Evolutionary conservation across 768 basidiomycete genomes (phyloP), one percentile per base, ranked within the genome.

Genomic region (Kwoniella sp.): DNA sequence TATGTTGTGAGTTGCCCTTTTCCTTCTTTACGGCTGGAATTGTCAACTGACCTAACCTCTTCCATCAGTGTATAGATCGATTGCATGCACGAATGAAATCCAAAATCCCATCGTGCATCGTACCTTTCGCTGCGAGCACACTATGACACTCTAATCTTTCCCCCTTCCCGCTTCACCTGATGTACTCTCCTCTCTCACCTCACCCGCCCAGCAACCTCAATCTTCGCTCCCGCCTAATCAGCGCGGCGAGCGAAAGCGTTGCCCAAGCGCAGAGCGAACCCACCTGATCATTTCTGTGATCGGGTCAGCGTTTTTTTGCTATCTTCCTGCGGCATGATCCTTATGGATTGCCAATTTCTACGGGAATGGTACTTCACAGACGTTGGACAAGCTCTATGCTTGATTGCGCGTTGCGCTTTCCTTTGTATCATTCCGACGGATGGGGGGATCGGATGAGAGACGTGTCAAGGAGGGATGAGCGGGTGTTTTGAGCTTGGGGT

Each of bases 321-420:
- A 75, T 76, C 65, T 55, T 63, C 63, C 65, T 68, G 54, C 60
- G 64, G 57, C 40, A 44, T 44, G 10, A 9, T 44, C 40, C 7
- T 3, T 44, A 22, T 26, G 22, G 52, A 56, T 46, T n/a, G 54
- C 60, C 58, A 22, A 44, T 26, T 63, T 37, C 60, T 53, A 65
- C 67, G 60, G 64, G 57, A 60, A 55, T 60, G 71, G 63, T 74
- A 69, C 78, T 79, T 79, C 78, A 79, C 78, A 77, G 78, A 71
- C 73, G 74, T 69, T 63, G 73, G 67, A 77, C 78, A 79, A 62
- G 58, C 58, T 60, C 58, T 52, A n/a, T n/a, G n/a, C n/a, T n/a
- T n/a, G n/a, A n/a, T 40, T 9, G 8, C 40, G 40, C 40, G 8
- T 19, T 44, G 17, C 40, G 40, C 40, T 44, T 6, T 33, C 13